Evolutionary conservation across 257 asterid species (phyloP), one percentile per base, ranked within the genome.

Genomic region (Fraxinus anomala): DNA sequence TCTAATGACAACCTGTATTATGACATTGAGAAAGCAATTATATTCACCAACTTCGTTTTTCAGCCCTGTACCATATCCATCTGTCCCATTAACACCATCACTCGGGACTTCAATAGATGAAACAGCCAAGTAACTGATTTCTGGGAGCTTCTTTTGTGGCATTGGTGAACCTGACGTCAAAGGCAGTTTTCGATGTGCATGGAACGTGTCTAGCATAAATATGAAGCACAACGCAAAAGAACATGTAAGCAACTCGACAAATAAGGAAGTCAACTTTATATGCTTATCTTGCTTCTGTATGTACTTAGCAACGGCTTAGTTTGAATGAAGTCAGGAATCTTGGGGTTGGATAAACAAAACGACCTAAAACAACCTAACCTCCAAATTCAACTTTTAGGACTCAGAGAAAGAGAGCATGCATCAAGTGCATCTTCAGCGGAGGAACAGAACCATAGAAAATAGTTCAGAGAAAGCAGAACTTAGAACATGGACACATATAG

Each of bases 11-110:
- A 95, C 99, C 99, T 95, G 99, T 83, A 95, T 95, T 80, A 95
- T 93, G 88, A 95, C 99, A 89, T 95, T 95, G 54, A 95, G 92
- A 86, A 95, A 95, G 85, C 99, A 95, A 86, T 95, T 95, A 81
- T 95, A 93, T 89, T 95, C 97, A 44, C 99, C 99, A 79, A 89
- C 90, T 87, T 95, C 98, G 82, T 95, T 95, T 85, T 85, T 92
- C 21, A 95, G 88, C 84, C 99, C 99, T 47, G 92, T 86, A 59
- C 98, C 98, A 78, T 85, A 90, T 59, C 69, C 69, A 77, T 90
- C 99, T 71, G 80, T n/a, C 76, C 74, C 86, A 85, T 76, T 81
- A 69, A 39, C 87, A 77, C 72, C 74, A 63, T 85, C 84, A 21
- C 73, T 51, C 77, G 63, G 66, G 68, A 47, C 79, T 80, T 83